phyloP scores from a whole-genome alignment of 139 green algal genomes.

The Coelastrella sp. region DNA sequence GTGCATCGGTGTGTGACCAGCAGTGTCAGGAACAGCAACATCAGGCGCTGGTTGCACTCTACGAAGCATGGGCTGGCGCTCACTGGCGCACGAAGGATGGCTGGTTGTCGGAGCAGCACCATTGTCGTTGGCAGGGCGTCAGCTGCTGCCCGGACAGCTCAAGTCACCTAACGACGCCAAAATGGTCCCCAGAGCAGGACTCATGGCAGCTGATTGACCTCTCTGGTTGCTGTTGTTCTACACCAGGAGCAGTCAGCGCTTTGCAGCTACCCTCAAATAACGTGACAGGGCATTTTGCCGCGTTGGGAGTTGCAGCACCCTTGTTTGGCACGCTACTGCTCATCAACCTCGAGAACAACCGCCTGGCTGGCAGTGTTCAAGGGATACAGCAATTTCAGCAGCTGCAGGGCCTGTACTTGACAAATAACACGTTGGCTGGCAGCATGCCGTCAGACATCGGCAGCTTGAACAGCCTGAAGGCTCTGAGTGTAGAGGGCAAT shows the following conservation, averaged over 20 bases:
- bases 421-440: background rate
- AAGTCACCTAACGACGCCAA: background rate
- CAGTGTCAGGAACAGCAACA: background rate
- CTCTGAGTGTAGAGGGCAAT: constrained; percentile 27
- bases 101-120: background rate
- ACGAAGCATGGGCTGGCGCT: background rate
- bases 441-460: background rate
- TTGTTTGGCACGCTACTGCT: background rate
- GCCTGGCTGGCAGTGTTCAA: background rate
- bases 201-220: constrained; percentile 3
- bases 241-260: background rate
- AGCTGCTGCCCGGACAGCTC: background rate
- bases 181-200: background rate
- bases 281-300: background rate
- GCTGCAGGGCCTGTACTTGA: background rate
- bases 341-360: background rate
- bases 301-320: background rate
- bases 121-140: background rate
- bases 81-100: background rate
- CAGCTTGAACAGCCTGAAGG: background rate
- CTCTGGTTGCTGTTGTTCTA: background rate
- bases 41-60: background rate
- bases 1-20: background rate
- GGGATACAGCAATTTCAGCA: background rate
- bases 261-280: constrained; percentile 33